A percentile compares a stretch with the other conserved stretches of the same genome.
Evolutionary conservation across 768 basidiomycete genomes (phyloP).

Genomic region (Pluteus cervinus): DNA sequence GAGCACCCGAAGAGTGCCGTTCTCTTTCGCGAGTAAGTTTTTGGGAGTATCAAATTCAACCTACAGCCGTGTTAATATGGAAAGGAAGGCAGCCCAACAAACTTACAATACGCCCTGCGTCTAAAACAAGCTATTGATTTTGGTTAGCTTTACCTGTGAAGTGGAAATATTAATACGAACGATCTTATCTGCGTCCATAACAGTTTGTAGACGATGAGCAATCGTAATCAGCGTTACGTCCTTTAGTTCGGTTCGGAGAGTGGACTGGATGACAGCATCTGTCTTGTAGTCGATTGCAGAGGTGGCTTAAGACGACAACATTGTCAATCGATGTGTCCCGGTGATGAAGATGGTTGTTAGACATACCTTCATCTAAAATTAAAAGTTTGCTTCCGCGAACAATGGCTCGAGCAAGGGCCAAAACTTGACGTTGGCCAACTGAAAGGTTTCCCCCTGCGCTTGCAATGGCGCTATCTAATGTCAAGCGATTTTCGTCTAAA

Average conservation of each 20-base stretch:
- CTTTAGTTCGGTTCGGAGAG: slow-evolving; percentile 60
- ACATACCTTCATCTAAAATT: slow-evolving; percentile 55
- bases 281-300: slow-evolving; percentile 54
- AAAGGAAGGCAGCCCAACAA: no score
- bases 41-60: slow-evolving; percentile 52
- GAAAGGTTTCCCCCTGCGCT: slow-evolving; percentile 68
- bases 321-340: not conserved
- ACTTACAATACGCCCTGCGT: slow-evolving; percentile 48
- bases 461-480: slow-evolving; percentile 37
- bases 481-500: slow-evolving; percentile 43
- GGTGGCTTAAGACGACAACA: slow-evolving; percentile 27
- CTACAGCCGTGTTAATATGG: no score
- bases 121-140: slow-evolving; percentile 40
- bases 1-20: slow-evolving; percentile 44
- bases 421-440: slow-evolving; percentile 69
- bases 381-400: slow-evolving; percentile 53
- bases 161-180: slow-evolving; percentile 19
- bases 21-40: slow-evolving; percentile 42
- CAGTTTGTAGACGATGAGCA: slow-evolving; percentile 65
- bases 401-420: slow-evolving; percentile 60
- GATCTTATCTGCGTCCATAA: slow-evolving; percentile 61
- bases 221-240: slow-evolving; percentile 61
- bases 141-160: slow-evolving; percentile 11
- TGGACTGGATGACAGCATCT: slow-evolving; percentile 63
- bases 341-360: slow-evolving; percentile 9